Conservation (phyloP, 768 basidiomycete species). For the Boletus reticulatus region DNA sequence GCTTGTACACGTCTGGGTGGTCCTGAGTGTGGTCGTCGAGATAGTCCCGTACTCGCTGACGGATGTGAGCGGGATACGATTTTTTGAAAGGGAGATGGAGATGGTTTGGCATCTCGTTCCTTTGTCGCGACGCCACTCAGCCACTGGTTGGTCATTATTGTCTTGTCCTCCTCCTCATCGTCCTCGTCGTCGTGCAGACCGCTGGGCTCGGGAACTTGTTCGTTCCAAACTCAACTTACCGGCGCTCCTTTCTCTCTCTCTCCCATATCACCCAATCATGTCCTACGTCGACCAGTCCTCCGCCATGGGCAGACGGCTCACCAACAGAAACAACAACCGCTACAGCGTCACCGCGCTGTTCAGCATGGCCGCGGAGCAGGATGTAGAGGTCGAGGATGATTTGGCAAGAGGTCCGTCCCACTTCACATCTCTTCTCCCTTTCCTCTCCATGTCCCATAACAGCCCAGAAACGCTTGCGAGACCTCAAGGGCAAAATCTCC, state of each 20-base stretch:
- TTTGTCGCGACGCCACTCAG: conserved; percentile 11
- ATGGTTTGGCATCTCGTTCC: conserved; percentile 71
- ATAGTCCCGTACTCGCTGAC: conserved; percentile 56
- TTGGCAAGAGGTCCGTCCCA: conserved; percentile 76
- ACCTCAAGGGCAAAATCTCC: conserved; percentile 95
- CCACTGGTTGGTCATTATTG: conserved; percentile 11
- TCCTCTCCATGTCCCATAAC: conserved; percentile 1
- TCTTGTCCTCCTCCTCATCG: background rate
- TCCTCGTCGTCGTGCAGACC: background rate
- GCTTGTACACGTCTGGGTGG: conserved; percentile 82
- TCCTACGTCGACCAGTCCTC: conserved; percentile 60
- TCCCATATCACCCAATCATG: conserved; percentile 36
- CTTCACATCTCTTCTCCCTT: background rate
- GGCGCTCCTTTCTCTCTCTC: background rate
- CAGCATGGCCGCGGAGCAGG: conserved; percentile 98
- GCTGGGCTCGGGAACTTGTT: conserved; percentile 2
- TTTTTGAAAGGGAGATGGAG: conserved; percentile 74
- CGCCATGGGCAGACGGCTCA: conserved; percentile 71
- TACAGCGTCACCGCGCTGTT: conserved; percentile 96
- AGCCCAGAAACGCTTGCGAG: conserved; percentile 97
- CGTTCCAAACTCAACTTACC: conserved; percentile 6
- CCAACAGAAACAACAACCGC: conserved; percentile 92
- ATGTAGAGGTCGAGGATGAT: conserved; percentile 97
- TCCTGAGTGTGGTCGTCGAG: conserved; percentile 65
- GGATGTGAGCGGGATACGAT: conserved; percentile 55